These are phyloP conservation scores for Hygrophoropsis aurantiaca DNA, from an alignment of 768 basidiomycete genomes.

Conservation along the genomic window DNA sequence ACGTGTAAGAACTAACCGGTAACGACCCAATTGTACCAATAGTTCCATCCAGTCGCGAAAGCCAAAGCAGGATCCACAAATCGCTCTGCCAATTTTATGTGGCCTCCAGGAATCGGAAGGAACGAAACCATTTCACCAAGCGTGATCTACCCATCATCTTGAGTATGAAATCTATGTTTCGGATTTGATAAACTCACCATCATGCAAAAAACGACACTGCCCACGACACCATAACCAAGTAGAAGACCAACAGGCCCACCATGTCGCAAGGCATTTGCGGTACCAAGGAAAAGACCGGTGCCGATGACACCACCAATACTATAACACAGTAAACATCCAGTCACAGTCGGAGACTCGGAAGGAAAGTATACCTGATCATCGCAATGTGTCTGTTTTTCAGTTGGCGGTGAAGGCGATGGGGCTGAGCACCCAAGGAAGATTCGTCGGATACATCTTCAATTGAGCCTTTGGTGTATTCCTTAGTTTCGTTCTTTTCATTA, in stretches of 20 bases:
- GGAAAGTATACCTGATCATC: constrained; percentile 63
- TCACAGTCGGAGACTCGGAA: background rate
- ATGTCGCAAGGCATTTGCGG: constrained; percentile 44
- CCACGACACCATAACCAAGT: constrained; percentile 67
- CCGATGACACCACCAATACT: constrained; percentile 62
- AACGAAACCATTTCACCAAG: constrained; percentile 71
- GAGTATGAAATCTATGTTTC: background rate
- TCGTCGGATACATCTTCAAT: background rate
- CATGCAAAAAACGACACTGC: constrained; percentile 66
- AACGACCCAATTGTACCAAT: constrained; percentile 42
- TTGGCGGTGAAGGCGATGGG: constrained; percentile 48
- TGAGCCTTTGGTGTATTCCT: constrained; percentile 1
- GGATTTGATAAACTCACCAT: constrained; percentile 47
- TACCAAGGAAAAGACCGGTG: constrained; percentile 71
- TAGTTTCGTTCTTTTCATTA: constrained; percentile 19
- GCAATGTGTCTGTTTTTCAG: constrained; percentile 78
- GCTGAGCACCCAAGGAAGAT: background rate
- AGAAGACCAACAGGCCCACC: constrained; percentile 77
- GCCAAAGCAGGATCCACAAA: constrained; percentile 79
- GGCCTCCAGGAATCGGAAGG: constrained; percentile 72
- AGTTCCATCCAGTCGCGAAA: constrained; percentile 54
- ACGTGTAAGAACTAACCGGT: constrained; percentile 11
- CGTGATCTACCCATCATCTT: constrained; percentile 38
- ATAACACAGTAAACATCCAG: constrained; percentile 4
- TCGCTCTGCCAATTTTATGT: constrained; percentile 78